Evolutionary conservation across 345 rosid species (phyloP).

Genomic region (Capsella bursapastoris): DNA sequence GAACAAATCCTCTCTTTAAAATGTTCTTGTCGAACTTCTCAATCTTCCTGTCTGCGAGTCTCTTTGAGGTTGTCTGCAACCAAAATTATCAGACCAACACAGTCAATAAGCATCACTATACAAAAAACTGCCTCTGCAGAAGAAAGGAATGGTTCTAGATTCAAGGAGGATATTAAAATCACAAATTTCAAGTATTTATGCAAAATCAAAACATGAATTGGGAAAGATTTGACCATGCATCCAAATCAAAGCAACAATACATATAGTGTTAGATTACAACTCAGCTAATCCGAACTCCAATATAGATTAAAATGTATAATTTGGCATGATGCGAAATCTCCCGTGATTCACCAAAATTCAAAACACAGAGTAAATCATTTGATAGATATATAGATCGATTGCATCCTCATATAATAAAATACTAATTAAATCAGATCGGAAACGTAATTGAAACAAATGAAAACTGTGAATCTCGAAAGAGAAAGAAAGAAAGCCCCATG

Average conservation of each 20-base stretch:
- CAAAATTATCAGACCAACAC: background rate
- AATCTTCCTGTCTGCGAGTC: conserved; percentile 83
- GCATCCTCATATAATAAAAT: background rate
- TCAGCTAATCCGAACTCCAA: background rate
- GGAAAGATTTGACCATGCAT: conserved; percentile 2
- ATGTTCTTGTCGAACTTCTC: conserved; percentile 87
- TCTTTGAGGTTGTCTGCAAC: conserved; percentile 84
- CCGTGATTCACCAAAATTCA: background rate
- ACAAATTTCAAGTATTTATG: background rate
- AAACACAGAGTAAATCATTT: conserved; percentile 14
- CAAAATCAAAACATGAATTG: background rate
- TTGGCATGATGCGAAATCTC: background rate
- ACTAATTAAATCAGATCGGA: conserved; percentile 15
- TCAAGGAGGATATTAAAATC: background rate
- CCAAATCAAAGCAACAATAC: background rate
- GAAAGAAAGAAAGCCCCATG: background rate
- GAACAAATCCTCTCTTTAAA: conserved; percentile 79
- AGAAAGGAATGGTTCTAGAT: background rate
- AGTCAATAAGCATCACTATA: background rate
- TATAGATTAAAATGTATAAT: background rate
- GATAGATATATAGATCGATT: background rate
- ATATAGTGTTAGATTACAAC: background rate
- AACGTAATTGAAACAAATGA: background rate
- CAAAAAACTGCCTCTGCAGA: too few species aligned
- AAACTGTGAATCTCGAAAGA: background rate